Percentiles rank a stretch among this genome's conserved stretches.
Conservation (phyloP, 2,329 filamentous ascomycete genomes). For the Alternaria hordeiaustralica region DNA sequence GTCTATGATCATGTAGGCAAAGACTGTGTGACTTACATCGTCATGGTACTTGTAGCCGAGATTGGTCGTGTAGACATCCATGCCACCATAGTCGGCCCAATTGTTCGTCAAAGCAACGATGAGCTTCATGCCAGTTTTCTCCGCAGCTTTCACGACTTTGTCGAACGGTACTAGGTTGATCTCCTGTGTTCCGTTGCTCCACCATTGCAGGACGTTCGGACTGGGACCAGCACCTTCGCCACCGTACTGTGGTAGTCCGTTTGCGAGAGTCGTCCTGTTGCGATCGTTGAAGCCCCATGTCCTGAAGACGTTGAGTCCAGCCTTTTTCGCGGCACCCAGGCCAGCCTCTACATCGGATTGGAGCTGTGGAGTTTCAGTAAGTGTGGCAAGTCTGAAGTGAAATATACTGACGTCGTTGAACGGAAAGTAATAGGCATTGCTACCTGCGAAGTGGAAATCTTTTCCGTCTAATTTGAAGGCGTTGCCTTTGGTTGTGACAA, state of each 20-base stretch:
- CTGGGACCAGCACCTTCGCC: constrained; percentile 56
- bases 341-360: constrained; percentile 57
- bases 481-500: constrained; percentile 58
- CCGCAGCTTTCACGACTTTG: constrained; percentile 59
- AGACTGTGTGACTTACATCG: constrained; percentile 42
- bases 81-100: constrained; percentile 67
- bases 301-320: constrained; percentile 61
- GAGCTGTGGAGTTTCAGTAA: constrained; percentile 42
- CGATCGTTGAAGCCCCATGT: constrained; percentile 67
- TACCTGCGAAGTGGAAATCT: constrained; percentile 64
- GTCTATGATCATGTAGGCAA: neutral
- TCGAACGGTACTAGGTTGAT: constrained; percentile 58
- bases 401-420: constrained; percentile 56
- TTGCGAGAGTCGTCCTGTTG: constrained; percentile 55
- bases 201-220: constrained; percentile 55
- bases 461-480: constrained; percentile 63
- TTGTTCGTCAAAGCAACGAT: constrained; percentile 64
- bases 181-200: constrained; percentile 49
- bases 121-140: constrained; percentile 59
- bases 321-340: constrained; percentile 55
- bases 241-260: constrained; percentile 61
- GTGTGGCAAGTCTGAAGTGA: neutral
- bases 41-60: constrained; percentile 60
- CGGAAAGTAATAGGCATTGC: constrained; percentile 64
- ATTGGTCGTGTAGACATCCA: constrained; percentile 66